These are phyloP conservation scores for Macroventuria anomochaeta DNA, from an alignment of 2,329 filamentous ascomycete genomes.

Conservation along the genomic window DNA sequence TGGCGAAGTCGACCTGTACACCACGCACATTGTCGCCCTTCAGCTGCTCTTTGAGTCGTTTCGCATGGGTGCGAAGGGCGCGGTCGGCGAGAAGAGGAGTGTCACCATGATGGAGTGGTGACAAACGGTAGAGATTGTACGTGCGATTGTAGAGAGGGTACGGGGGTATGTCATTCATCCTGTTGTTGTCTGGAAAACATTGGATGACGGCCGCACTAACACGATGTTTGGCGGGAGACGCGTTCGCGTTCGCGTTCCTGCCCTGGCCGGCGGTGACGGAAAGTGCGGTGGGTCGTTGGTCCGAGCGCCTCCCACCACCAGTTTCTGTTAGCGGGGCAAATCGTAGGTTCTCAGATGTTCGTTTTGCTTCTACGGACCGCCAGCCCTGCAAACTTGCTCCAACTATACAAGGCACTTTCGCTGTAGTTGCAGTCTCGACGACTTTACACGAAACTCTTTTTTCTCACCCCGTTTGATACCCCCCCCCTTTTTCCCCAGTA, in stretches of 20 bases:
- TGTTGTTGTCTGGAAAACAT: background rate
- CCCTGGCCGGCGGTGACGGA: slow-evolving; percentile 10
- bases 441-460: slow-evolving; percentile 12
- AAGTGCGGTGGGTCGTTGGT: slow-evolving; percentile 9
- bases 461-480: slow-evolving; percentile 19
- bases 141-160: slow-evolving; percentile 61
- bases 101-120: slow-evolving; percentile 59
- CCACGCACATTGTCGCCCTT: slow-evolving; percentile 58
- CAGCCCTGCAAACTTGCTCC: slow-evolving; percentile 17
- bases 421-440: slow-evolving; percentile 13
- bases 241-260: background rate
- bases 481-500: slow-evolving; percentile 14
- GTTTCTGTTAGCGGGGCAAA: slow-evolving; percentile 15
- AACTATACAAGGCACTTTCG: slow-evolving; percentile 15
- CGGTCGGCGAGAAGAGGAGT: slow-evolving; percentile 44
- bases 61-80: slow-evolving; percentile 55
- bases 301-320: slow-evolving; percentile 3
- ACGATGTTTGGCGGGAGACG: background rate
- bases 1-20: slow-evolving; percentile 51
- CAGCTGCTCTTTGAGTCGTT: slow-evolving; percentile 56
- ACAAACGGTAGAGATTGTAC: slow-evolving; percentile 61
- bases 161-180: slow-evolving; percentile 45
- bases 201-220: background rate
- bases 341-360: slow-evolving; percentile 12
- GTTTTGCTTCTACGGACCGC: slow-evolving; percentile 15